A percentile compares a stretch with the other conserved stretches of the same genome.
Conservation (phyloP, 192 early-diverging fungal genomes). For the Rhizophlyctis rosea region DNA sequence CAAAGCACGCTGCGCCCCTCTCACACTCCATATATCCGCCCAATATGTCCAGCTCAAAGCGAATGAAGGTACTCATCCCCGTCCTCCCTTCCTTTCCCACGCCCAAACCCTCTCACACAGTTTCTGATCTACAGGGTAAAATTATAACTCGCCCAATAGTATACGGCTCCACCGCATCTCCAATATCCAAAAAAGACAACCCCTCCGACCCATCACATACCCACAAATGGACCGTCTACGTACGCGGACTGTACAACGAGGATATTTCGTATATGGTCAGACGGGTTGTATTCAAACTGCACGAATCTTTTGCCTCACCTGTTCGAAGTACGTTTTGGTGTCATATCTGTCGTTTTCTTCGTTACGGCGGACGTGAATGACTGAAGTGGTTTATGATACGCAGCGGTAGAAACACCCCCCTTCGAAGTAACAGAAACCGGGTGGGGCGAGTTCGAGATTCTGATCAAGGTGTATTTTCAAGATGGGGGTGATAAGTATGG, state of each 20-base stretch:
- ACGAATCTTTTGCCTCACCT: constrained; percentile 86
- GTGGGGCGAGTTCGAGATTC: constrained; percentile 99
- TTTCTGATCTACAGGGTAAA: too few relatives aligned
- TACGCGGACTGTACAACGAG: constrained; percentile 80
- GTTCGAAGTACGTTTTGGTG: constrained; percentile 50
- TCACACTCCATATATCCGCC: too few relatives aligned
- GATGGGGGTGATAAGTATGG: constrained; percentile 69
- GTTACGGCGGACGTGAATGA: too few relatives aligned
- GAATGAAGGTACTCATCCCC: too few relatives aligned
- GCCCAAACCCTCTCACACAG: too few relatives aligned
- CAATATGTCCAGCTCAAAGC: too few relatives aligned
- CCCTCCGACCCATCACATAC: constrained; percentile 80
- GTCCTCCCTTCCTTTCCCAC: too few relatives aligned
- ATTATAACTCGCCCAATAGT: constrained; percentile 72
- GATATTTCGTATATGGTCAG: constrained; percentile 83
- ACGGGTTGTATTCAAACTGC: constrained; percentile 91
- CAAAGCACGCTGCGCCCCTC: too few relatives aligned
- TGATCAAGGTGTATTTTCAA: constrained; percentile 86
- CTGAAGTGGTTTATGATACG: too few relatives aligned
- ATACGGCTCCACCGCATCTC: constrained; percentile 80
- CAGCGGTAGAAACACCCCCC: constrained; percentile 76
- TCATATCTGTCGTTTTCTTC: constrained; percentile 7
- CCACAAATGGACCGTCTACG: constrained; percentile 92
- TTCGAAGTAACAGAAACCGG: constrained; percentile 95
- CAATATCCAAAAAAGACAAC: constrained; percentile 43